These are phyloP conservation scores for Candida hispaniensis DNA, from an alignment of 805 yeast genomes.

Conservation along the genomic window DNA sequence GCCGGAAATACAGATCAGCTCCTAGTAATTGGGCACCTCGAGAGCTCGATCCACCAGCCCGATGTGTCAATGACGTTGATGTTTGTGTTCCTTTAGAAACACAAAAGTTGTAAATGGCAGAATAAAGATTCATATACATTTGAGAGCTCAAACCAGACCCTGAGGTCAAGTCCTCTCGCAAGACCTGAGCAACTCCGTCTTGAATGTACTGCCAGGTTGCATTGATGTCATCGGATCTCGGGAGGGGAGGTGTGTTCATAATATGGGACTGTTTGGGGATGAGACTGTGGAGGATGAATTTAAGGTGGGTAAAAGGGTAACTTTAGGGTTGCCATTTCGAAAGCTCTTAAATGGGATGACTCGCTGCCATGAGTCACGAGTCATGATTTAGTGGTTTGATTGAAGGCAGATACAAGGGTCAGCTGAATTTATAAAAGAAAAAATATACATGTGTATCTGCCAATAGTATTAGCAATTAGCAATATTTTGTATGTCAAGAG, in stretches of 20 bases:
- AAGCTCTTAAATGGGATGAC: too few species aligned
- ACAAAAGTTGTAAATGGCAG: constrained; percentile 88
- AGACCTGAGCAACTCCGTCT: constrained; percentile 32
- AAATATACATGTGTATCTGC: too few species aligned
- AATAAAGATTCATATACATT: constrained; percentile 79
- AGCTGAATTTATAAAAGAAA: too few species aligned
- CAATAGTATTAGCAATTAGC: too few species aligned
- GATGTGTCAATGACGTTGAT: constrained; percentile 17
- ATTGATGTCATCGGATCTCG: constrained; percentile 26
- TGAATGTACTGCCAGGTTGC: constrained; percentile 34
- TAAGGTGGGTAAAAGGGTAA: too few species aligned
- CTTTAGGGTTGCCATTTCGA: too few species aligned
- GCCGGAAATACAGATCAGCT: constrained; percentile 69
- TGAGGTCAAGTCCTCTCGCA: constrained; percentile 28
- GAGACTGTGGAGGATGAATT: too few species aligned
- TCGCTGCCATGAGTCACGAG: too few species aligned
- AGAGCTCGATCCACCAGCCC: constrained; percentile 17
- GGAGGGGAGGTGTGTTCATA: constrained; percentile 19
- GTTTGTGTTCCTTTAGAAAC: constrained; percentile 32
- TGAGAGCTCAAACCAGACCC: constrained; percentile 29
- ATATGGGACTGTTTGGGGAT: too few species aligned
- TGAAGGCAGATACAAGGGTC: too few species aligned
- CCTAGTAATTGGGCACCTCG: constrained; percentile 55
- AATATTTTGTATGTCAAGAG: too few species aligned
- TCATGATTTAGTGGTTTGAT: too few species aligned